Base-by-base conservation (phyloP, 352 stramenopile species). In the Phytophthora brassicae region DNA sequence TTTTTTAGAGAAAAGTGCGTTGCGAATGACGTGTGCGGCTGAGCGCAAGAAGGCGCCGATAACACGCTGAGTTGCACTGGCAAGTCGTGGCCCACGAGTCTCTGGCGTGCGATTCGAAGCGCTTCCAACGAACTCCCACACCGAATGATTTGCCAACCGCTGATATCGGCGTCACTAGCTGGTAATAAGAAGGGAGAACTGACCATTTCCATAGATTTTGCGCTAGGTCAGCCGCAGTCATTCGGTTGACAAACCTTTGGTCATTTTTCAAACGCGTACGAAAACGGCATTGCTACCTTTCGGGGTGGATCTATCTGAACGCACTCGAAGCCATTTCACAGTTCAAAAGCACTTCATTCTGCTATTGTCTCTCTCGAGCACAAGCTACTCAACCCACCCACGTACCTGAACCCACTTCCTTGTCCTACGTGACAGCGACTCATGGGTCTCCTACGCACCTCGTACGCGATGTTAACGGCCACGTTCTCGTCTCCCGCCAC, bases 401-500 rank as follows among this genome's bases (percentile, higher is more conserved):
- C n/a, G n/a, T n/a, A n/a, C 12, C 19, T 36, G 22, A 48, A 49
- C 33, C 13, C 14, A 47, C 38, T 39, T 16, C 26, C 46, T 47
- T 53, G 38, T 57, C 54, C 22, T 33, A 13, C 36, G 24, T 35
- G 20, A 17, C 26, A 31, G 19, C 33, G 41, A 47, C 19, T 9
- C 28, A 76, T 77, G 68, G 68, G 68, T 8, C 64, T 70, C 22
- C 60, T 79, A 16, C 64, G 70, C 48, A 65, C 38, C 17, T 79
- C 76, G 56, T 67, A 74, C 54, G 67, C 68, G 19, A 51, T 74
- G 49, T 50, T 76, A 8, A 60, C 64, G 22, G 60, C 57, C 56
- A 70, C 71, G 2, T 41, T 64, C 20, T 56, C 63, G 16, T 44
- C 59, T 13, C 56, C 47, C 28, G 53, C 64, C 12, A 70, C 59